Percentiles rank a stretch among this genome's conserved stretches.
Conservation (phyloP, 1,284 basidiomycete genomes). For the Rhodotorula glutinis region DNA sequence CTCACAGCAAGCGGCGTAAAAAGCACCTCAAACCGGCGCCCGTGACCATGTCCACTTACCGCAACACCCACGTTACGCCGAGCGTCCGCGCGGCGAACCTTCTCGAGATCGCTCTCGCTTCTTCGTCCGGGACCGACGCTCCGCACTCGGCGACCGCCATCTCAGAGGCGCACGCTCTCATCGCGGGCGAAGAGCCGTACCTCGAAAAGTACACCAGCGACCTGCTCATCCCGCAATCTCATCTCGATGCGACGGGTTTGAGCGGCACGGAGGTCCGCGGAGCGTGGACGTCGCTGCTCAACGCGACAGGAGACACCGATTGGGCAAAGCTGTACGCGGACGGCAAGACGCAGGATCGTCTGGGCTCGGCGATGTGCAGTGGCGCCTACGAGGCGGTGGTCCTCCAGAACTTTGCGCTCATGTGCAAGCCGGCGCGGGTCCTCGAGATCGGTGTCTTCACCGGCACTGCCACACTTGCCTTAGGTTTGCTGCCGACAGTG, state of each 20-base stretch:
- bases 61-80: too few species aligned
- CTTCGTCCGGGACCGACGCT: too few species aligned
- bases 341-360: conserved; percentile 26
- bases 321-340: conserved; percentile 31
- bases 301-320: conserved; percentile 31
- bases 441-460: conserved; percentile 40
- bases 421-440: background rate
- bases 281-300: conserved; percentile 33
- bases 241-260: background rate
- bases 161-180: conserved; percentile 26
- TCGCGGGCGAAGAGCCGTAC: conserved; percentile 33
- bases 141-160: conserved; percentile 1
- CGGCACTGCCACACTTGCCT: conserved; percentile 36
- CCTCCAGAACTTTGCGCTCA: conserved; percentile 21
- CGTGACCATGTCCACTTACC: too few species aligned
- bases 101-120: too few species aligned
- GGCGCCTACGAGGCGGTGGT: conserved; percentile 27
- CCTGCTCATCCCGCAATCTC: conserved; percentile 12
- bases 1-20: too few species aligned
- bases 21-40: too few species aligned
- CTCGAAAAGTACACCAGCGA: conserved; percentile 19
- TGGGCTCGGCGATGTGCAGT: conserved; percentile 37
- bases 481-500: conserved; percentile 36
- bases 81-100: too few species aligned
- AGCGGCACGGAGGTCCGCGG: conserved; percentile 4